These are phyloP conservation scores for Fusarium chuoi DNA, from an alignment of 2,329 filamentous ascomycete genomes.

Conservation along the genomic window DNA sequence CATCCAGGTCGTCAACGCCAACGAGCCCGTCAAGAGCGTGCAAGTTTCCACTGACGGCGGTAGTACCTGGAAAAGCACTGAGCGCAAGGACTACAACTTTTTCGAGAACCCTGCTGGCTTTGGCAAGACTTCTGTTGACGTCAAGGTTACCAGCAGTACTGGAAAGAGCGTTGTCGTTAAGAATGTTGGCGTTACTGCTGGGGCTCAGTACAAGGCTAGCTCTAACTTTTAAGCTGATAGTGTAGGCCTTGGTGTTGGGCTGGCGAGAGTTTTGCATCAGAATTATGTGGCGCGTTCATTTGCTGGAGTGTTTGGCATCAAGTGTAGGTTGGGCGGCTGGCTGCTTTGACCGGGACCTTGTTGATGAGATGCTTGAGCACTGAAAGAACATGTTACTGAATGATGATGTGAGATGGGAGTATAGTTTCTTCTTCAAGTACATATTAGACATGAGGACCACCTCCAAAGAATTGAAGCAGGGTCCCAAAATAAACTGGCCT, in stretches of 20 bases:
- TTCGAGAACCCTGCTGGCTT: slow-evolving; percentile 70
- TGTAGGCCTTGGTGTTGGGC: no score
- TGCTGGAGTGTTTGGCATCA: background rate
- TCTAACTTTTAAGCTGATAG: slow-evolving; percentile 45
- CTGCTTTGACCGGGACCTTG: background rate
- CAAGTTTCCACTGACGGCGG: slow-evolving; percentile 72
- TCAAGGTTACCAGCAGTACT: slow-evolving; percentile 64
- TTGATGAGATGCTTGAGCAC: background rate
- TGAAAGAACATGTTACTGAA: background rate
- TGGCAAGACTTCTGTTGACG: slow-evolving; percentile 62
- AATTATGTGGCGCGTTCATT: background rate
- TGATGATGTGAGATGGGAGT: background rate
- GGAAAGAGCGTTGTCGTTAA: slow-evolving; percentile 64
- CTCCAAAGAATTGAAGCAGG: background rate
- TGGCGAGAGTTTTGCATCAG: background rate
- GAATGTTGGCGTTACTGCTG: slow-evolving; percentile 56
- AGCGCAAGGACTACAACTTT: slow-evolving; percentile 67
- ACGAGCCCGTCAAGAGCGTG: slow-evolving; percentile 63
- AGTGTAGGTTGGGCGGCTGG: slow-evolving; percentile 13
- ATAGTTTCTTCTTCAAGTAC: slow-evolving; percentile 26
- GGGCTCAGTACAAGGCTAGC: slow-evolving; percentile 44
- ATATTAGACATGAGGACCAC: slow-evolving; percentile 15
- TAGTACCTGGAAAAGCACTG: slow-evolving; percentile 66
- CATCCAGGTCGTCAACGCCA: slow-evolving; percentile 71
- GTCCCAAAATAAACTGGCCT: background rate